Evolutionary conservation across 441 rosid genomes (phyloP).

Genomic region (Biscutella laevigata): DNA sequence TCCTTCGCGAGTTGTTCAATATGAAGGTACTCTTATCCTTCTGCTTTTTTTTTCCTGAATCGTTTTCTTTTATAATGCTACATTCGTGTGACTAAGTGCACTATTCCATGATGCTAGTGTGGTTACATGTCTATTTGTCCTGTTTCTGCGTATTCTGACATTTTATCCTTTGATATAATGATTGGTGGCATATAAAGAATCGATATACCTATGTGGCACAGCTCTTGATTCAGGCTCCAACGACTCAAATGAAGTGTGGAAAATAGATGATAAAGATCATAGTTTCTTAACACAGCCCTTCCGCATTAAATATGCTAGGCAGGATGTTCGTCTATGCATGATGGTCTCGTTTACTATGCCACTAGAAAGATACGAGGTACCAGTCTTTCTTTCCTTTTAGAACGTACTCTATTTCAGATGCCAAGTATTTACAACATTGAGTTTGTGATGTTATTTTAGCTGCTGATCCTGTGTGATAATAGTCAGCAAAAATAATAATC

Average conservation of each 20-base stretch:
- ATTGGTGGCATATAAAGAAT: constrained; percentile 1
- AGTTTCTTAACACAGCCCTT: constrained; percentile 88
- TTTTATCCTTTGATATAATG: background rate
- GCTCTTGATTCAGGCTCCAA: constrained; percentile 60
- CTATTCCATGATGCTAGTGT: background rate
- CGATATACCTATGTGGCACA: constrained; percentile 27
- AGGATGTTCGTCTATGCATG: constrained; percentile 70
- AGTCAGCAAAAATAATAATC: background rate
- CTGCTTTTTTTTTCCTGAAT: background rate
- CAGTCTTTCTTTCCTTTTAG: background rate
- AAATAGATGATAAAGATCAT: constrained; percentile 72
- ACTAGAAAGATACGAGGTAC: constrained; percentile 53
- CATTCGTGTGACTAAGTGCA: background rate
- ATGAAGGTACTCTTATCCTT: constrained; percentile 54
- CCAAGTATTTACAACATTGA: background rate
- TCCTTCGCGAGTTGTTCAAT: constrained; percentile 85
- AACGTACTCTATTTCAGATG: constrained; percentile 1
- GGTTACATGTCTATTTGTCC: background rate
- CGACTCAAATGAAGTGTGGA: constrained; percentile 65
- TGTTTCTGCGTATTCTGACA: background rate
- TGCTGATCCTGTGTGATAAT: background rate
- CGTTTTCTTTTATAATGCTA: background rate
- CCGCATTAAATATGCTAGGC: constrained; percentile 82
- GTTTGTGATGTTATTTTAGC: background rate
- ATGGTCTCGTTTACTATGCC: constrained; percentile 77